Conservation (phyloP, 140 eudicot genomes). For the Flaveria floridana region DNA sequence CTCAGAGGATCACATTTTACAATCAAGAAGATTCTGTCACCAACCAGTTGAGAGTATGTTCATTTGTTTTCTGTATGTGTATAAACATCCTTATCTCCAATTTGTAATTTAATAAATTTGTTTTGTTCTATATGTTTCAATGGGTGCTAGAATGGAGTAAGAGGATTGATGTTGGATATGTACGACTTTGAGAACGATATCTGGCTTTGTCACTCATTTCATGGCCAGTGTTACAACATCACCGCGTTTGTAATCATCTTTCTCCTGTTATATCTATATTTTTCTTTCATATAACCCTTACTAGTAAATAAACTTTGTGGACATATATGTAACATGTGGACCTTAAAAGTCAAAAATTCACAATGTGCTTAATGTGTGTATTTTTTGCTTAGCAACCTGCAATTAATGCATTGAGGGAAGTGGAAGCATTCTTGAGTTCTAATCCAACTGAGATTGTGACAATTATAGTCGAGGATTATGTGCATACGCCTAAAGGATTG, state of each 20-base stretch:
- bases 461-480: conserved; percentile 92
- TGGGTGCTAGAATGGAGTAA: conserved; percentile 81
- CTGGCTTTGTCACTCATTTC: conserved; percentile 96
- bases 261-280: not conserved
- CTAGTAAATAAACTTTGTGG: not conserved
- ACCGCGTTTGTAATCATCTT: conserved; percentile 81
- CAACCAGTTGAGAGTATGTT: conserved; percentile 80
- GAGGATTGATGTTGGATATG: conserved; percentile 99
- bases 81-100: not conserved
- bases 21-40: conserved; percentile 96
- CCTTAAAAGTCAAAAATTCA: not conserved
- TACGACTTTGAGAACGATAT: conserved; percentile 88
- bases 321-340: not conserved
- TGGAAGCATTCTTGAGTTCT: conserved; percentile 82
- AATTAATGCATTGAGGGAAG: conserved; percentile 83
- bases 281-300: not conserved
- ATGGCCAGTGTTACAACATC: conserved; percentile 84
- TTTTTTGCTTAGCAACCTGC: conserved; percentile 77
- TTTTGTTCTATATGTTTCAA: conserved; percentile 9
- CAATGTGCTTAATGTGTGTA: conserved; percentile 16
- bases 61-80: not conserved
- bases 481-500: conserved; percentile 84
- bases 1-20: conserved; percentile 88
- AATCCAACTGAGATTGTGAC: conserved; percentile 88
- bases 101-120: not conserved